Evolutionary conservation across 2,329 filamentous ascomycete species (phyloP).

Genomic region (Trichoderma brevicompactum): DNA sequence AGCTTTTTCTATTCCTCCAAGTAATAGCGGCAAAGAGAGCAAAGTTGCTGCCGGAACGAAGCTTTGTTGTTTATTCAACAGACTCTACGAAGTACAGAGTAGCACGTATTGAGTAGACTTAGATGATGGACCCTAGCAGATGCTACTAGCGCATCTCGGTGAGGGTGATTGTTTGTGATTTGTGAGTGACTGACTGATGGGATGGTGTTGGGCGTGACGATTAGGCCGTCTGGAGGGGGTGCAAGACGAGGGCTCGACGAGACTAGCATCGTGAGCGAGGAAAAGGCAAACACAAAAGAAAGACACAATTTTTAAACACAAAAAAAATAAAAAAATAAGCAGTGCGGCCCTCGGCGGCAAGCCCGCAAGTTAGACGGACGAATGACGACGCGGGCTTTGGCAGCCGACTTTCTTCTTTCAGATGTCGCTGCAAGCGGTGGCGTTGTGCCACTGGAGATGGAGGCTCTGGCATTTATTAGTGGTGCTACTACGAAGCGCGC

Average conservation of each 20-base stretch:
- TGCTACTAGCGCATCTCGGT: neutral
- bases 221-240: neutral
- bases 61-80: neutral
- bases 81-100: too few species aligned
- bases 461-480: too few species aligned
- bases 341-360: constrained; percentile 1
- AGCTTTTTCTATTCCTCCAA: too few species aligned
- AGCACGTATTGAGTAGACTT: too few species aligned
- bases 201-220: neutral
- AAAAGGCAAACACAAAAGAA: neutral
- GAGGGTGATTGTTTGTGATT: neutral
- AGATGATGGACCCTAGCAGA: too few species aligned
- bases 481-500: neutral
- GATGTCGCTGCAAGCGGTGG: neutral
- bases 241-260: neutral
- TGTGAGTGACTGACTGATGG: neutral
- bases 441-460: too few species aligned
- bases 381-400: neutral
- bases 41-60: too few species aligned
- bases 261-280: neutral
- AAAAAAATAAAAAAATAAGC: neutral
- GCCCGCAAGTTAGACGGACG: constrained; percentile 3
- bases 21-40: too few species aligned
- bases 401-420: constrained; percentile 6
- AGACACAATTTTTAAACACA: neutral